phyloP scores from a whole-genome alignment of 2,329 filamentous ascomycete genomes.

The Verticillium albo-atrum region DNA sequence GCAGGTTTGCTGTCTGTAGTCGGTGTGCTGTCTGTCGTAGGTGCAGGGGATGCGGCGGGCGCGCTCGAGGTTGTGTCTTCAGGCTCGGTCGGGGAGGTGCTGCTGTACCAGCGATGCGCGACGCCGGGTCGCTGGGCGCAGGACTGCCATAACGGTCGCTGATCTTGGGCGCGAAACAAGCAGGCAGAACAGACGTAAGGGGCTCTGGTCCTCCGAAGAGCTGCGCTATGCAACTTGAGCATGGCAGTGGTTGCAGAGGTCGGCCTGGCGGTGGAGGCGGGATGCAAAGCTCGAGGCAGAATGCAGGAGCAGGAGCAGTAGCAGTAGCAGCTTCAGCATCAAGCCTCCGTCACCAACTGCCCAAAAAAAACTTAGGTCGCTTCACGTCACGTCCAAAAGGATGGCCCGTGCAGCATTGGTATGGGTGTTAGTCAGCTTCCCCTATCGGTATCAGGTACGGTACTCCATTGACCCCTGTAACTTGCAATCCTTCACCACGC shows the following conservation, averaged over 20 bases:
- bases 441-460: neutral
- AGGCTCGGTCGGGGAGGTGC: neutral
- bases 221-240: constrained; percentile 24
- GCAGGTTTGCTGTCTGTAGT: neutral
- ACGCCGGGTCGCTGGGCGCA: neutral
- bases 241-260: constrained; percentile 18
- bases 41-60: neutral
- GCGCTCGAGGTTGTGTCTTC: neutral
- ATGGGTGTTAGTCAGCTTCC: neutral
- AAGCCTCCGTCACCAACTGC: neutral
- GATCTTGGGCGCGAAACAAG: neutral
- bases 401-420: neutral
- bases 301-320: too few species aligned
- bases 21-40: neutral
- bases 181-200: constrained; percentile 23
- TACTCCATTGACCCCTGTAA: too few species aligned
- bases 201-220: constrained; percentile 19
- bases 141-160: neutral
- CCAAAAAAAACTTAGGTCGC: neutral
- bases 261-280: neutral
- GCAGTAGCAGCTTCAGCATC: neutral
- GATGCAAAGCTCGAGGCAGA: neutral
- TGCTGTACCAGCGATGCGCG: neutral
- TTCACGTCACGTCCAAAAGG: neutral
- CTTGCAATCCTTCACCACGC: too few species aligned